Conservation (phyloP, 305 asterid genomes). For the Solanum aculeatissimum region DNA sequence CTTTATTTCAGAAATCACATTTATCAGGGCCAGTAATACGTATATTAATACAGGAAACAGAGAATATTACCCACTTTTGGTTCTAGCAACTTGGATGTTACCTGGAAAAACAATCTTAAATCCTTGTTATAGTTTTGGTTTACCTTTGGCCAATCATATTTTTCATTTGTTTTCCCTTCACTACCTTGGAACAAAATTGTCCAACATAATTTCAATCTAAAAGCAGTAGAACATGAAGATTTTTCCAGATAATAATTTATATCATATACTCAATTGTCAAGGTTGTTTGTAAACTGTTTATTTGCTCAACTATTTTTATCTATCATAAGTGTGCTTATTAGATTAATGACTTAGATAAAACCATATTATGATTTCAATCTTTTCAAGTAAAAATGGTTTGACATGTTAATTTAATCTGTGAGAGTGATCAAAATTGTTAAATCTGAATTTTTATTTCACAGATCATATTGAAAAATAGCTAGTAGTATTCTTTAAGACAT, state of each 20-base stretch:
- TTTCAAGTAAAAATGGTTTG: background rate
- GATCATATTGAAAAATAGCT: background rate
- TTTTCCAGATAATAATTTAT: background rate
- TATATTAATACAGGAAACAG: background rate
- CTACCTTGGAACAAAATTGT: background rate
- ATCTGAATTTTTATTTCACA: background rate
- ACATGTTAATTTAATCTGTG: background rate
- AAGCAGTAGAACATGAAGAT: background rate
- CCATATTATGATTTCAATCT: background rate
- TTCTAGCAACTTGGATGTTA: background rate
- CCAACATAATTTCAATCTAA: background rate
- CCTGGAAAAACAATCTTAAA: background rate
- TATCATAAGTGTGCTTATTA: background rate
- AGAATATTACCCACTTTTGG: background rate
- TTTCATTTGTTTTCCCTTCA: background rate
- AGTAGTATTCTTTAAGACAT: background rate
- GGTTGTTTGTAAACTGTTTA: background rate
- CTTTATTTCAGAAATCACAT: constrained; percentile 22
- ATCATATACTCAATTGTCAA: background rate
- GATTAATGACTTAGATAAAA: background rate
- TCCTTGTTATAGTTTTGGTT: background rate
- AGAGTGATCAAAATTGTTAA: background rate
- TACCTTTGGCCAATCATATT: background rate
- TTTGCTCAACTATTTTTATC: background rate
- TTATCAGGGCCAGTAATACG: background rate